These are phyloP conservation scores for Aspergillus vadensis DNA, from an alignment of 2,329 filamentous ascomycete species.

Conservation along the genomic window DNA sequence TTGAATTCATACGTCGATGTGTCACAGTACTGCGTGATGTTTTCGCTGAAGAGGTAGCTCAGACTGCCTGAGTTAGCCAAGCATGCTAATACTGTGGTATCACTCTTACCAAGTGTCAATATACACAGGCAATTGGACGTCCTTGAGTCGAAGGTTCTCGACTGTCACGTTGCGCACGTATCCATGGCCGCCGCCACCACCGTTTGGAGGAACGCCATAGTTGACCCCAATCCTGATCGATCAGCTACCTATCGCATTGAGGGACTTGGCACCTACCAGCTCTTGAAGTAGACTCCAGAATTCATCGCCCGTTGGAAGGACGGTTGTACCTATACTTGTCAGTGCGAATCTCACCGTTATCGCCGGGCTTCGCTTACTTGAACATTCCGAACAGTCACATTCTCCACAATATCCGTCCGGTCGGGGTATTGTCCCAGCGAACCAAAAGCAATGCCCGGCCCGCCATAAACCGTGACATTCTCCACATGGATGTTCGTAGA, in stretches of 20 bases:
- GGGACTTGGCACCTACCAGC: neutral
- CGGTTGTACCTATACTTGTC: neutral
- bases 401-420: constrained; percentile 40
- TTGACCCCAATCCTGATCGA: neutral
- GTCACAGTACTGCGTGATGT: neutral
- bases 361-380: neutral
- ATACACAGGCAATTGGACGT: neutral
- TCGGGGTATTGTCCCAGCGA: constrained; percentile 44
- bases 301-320: neutral
- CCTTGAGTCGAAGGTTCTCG: neutral
- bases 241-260: neutral
- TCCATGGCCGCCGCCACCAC: neutral
- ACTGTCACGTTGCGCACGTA: neutral
- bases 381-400: constrained; percentile 42
- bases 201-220: neutral
- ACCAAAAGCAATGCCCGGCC: constrained; percentile 43
- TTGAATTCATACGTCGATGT: neutral
- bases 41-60: neutral
- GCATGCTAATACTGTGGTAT: neutral
- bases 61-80: neutral
- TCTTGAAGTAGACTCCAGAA: neutral
- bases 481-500: constrained; percentile 43
- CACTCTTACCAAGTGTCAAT: neutral
- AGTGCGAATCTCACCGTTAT: neutral
- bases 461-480: constrained; percentile 43